These are phyloP conservation scores for Wickerhamomyces mucosus DNA, from an alignment of 805 yeast species.

Conservation along the genomic window DNA sequence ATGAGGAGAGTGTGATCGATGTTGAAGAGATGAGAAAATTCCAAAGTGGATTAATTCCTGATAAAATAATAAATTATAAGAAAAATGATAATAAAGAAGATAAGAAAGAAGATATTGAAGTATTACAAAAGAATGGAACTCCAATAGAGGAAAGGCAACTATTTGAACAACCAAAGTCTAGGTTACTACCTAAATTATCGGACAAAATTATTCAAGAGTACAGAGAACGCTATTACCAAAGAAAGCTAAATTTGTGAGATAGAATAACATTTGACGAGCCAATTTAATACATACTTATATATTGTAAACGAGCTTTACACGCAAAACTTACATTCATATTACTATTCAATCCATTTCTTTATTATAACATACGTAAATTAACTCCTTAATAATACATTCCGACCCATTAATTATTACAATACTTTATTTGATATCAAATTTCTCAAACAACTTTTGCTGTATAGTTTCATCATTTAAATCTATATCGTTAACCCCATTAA, in stretches of 20 bases:
- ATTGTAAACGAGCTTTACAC: too few species aligned
- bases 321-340: too few species aligned
- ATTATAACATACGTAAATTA: too few species aligned
- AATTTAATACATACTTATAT: too few species aligned
- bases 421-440: slow-evolving; percentile 8
- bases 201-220: slow-evolving; percentile 8
- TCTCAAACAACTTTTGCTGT: slow-evolving; percentile 11
- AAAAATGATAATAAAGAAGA: background rate
- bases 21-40: slow-evolving; percentile 2
- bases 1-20: slow-evolving; percentile 1
- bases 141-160: background rate
- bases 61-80: too few species aligned
- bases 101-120: slow-evolving; percentile 2
- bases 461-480: slow-evolving; percentile 13
- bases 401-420: too few species aligned
- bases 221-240: slow-evolving; percentile 10
- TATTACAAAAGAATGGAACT: background rate
- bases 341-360: too few species aligned
- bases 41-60: slow-evolving; percentile 4
- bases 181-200: slow-evolving; percentile 13
- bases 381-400: too few species aligned
- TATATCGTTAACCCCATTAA: slow-evolving; percentile 13
- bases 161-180: slow-evolving; percentile 7
- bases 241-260: too few species aligned
- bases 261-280: too few species aligned